A percentile compares a stretch with the other conserved stretches of the same genome.
Conservation (phyloP, 176 grass and related monocot species). For the Calamus simplicifolius region DNA sequence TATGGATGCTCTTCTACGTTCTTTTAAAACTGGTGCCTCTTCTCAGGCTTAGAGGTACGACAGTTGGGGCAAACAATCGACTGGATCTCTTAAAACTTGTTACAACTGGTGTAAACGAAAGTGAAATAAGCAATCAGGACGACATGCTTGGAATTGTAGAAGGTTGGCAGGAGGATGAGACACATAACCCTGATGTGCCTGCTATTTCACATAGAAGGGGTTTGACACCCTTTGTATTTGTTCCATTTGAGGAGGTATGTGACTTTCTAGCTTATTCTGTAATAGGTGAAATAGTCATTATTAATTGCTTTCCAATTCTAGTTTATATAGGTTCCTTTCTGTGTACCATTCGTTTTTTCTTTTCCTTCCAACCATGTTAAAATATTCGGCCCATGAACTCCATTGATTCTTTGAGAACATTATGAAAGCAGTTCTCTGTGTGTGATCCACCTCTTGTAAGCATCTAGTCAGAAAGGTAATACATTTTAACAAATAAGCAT, state of each 20-base stretch:
- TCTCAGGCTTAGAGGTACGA: constrained; percentile 78
- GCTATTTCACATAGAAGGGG: constrained; percentile 79
- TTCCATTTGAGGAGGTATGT: constrained; percentile 84
- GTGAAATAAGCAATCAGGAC: constrained; percentile 57
- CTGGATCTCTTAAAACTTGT: constrained; percentile 82
- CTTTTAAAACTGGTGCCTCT: constrained; percentile 9
- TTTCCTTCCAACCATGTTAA: too few relatives aligned
- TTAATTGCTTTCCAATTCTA: not conserved
- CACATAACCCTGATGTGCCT: constrained; percentile 82
- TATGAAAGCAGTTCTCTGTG: too few relatives aligned
- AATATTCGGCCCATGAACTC: too few relatives aligned
- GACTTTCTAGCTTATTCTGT: not conserved
- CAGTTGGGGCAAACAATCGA: constrained; percentile 70
- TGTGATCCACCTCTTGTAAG: too few relatives aligned
- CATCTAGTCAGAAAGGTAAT: too few relatives aligned
- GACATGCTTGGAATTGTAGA: constrained; percentile 65
- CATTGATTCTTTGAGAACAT: too few relatives aligned
- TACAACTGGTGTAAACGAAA: constrained; percentile 75
- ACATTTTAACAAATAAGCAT: too few relatives aligned
- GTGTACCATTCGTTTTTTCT: too few relatives aligned
- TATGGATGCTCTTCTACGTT: not conserved
- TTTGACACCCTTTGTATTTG: constrained; percentile 79
- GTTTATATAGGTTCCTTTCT: too few relatives aligned
- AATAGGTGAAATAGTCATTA: not conserved
- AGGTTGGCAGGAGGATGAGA: constrained; percentile 87